A percentile compares a stretch with the other conserved stretches of the same genome.
phyloP scores from a whole-genome alignment of 2,329 filamentous ascomycete genomes.

The Daldinia eschscholtzii region DNA sequence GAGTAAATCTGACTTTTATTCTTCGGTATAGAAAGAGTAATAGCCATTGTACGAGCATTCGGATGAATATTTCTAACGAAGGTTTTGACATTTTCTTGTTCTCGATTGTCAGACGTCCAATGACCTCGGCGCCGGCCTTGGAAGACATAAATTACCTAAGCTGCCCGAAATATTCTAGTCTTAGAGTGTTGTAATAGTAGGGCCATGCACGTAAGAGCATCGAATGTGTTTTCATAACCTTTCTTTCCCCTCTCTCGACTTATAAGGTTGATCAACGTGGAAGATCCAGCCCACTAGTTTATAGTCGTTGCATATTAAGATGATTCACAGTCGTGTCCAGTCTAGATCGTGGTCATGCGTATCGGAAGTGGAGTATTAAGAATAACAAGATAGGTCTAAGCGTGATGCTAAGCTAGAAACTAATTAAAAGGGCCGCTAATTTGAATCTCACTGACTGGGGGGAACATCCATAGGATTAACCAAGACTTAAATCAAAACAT shows the following conservation, averaged over 20 bases:
- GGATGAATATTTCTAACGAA: neutral
- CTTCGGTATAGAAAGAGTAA: neutral
- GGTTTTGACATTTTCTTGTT: neutral
- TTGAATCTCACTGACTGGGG: neutral
- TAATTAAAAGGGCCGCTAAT: neutral
- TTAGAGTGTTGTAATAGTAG: neutral
- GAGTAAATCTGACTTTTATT: neutral
- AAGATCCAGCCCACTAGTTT: neutral
- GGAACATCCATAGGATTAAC: neutral
- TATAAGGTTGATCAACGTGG: slow-evolving; percentile 13
- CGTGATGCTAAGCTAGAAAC: slow-evolving; percentile 1
- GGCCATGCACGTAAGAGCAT: neutral
- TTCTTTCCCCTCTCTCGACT: slow-evolving; percentile 3
- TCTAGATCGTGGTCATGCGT: slow-evolving; percentile 9
- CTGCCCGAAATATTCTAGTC: neutral
- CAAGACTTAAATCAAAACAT: neutral
- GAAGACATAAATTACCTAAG: neutral
- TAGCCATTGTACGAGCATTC: neutral
- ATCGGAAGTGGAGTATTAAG: neutral
- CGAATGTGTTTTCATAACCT: slow-evolving; percentile 5
- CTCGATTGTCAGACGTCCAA: neutral
- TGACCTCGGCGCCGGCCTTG: neutral
- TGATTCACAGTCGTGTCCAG: slow-evolving; percentile 1
- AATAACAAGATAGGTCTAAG: slow-evolving; percentile 3
- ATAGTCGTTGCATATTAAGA: slow-evolving; percentile 5